Evolutionary conservation across 768 basidiomycete genomes (phyloP), one percentile per base, ranked within the genome.

Genomic region (Boletus rex-veris): DNA sequence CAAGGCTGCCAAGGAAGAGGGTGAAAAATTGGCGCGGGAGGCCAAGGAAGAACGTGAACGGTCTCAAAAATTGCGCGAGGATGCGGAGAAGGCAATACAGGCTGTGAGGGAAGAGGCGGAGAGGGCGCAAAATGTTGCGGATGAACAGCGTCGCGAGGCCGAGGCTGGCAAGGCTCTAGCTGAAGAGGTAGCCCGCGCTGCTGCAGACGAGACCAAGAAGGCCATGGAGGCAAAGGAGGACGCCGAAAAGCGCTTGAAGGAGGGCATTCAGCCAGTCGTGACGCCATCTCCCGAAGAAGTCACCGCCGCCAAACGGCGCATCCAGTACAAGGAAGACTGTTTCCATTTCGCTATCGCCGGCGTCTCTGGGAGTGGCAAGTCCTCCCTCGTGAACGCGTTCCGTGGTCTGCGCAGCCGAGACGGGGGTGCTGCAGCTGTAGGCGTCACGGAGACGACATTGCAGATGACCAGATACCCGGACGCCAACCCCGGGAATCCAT

Each of bases 331-430:
- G 11, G 68, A 73, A 16, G 66, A 62, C 3, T 38, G 53, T 10
- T 70, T 70, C 38, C 72, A 74, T 37, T 66, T 74, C 45, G 73
- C 69, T 3, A 41, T 74, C 45, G 70, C 69, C 9, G 73, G 73
- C 2, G 36, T 66, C 33, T 61, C 70, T 3, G 72, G 71, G 6
- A 65, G 69, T n/a, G 72, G 73, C 37, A 74, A 74, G 50, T 74
- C 73, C 1, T 73, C 73, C 9, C 60, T 74, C 7, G 64, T 74
- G 18, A 73, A 74, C 52, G 64, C 73, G 4, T 64, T 73, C 43
- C 70, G 73, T 5, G 71, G 73, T 9, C 33, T 73, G 36, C 57
- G 54, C 10, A 65, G 57, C 47, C 43, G 45, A 30, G 60, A 65
- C 2, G 19, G 50, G 0, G 54, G 58, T 43, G 52, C 56, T 21